phyloP scores from a whole-genome alignment of 106 monocot species.

The Platanthera zijinensis region DNA sequence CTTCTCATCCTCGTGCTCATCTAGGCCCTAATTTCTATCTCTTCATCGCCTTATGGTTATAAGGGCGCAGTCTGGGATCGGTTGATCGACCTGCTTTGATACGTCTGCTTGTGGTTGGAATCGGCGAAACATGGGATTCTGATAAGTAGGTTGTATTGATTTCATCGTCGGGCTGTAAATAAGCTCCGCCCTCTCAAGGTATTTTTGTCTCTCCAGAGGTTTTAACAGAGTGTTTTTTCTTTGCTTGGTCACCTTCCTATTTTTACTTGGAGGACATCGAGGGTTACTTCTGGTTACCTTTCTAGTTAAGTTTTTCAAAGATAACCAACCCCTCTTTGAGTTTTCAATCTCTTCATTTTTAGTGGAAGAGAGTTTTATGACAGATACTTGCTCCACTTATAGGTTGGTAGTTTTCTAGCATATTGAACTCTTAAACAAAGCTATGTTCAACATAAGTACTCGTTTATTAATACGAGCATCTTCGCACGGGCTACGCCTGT shows the following conservation, averaged over 20 bases:
- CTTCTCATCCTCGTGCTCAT: slow-evolving; percentile 5
- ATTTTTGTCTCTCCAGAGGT: slow-evolving; percentile 20
- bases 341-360: slow-evolving; percentile 7
- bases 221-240: slow-evolving; percentile 4
- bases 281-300: background rate
- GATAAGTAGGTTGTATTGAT: background rate
- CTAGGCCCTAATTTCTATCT: slow-evolving; percentile 1
- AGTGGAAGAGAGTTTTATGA: slow-evolving; percentile 12
- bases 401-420: slow-evolving; percentile 22
- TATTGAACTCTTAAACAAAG: background rate
- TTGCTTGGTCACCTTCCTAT: slow-evolving; percentile 7
- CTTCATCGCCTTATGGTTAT: background rate
- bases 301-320: background rate
- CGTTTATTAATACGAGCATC: background rate
- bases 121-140: slow-evolving; percentile 2
- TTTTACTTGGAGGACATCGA: slow-evolving; percentile 10
- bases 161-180: slow-evolving; percentile 2
- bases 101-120: background rate
- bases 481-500: too few species aligned
- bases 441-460: background rate
- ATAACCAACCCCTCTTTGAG: slow-evolving; percentile 1
- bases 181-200: slow-evolving; percentile 15
- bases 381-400: slow-evolving; percentile 15
- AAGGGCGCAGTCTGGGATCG: slow-evolving; percentile 5
- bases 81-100: slow-evolving; percentile 2